Percentiles rank a stretch among this genome's conserved stretches.
phyloP scores from a whole-genome alignment of 2,329 filamentous ascomycete genomes.

The Karstenula rhodostoma region DNA sequence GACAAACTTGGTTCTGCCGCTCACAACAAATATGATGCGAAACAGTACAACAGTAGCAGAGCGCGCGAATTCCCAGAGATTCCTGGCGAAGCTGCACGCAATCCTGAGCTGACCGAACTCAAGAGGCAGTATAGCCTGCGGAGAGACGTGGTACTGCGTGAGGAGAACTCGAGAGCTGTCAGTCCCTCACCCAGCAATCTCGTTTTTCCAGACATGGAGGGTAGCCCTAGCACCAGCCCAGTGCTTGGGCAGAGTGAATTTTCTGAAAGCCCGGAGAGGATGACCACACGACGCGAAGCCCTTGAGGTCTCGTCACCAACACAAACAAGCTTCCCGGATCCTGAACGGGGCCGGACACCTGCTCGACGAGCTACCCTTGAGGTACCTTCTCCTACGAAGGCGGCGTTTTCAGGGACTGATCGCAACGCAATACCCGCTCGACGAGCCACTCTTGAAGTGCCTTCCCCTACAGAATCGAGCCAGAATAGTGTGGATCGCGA shows the following conservation, averaged over 20 bases:
- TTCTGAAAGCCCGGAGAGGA: slow-evolving; percentile 23
- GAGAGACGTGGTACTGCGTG: slow-evolving; percentile 24
- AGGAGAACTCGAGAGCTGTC: slow-evolving; percentile 47
- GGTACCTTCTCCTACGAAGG: background rate
- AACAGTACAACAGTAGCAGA: slow-evolving; percentile 57
- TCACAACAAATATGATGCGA: slow-evolving; percentile 55
- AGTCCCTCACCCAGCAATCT: slow-evolving; percentile 49
- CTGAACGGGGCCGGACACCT: background rate
- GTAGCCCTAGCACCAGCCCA: slow-evolving; percentile 27
- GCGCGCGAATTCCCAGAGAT: slow-evolving; percentile 64
- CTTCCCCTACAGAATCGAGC: background rate
- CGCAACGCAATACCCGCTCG: slow-evolving; percentile 7
- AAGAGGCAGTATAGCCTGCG: slow-evolving; percentile 52
- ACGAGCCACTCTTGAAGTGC: slow-evolving; percentile 14
- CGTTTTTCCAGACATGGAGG: slow-evolving; percentile 18
- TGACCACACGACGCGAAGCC: slow-evolving; percentile 26
- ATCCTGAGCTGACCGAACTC: slow-evolving; percentile 51
- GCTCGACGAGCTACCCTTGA: slow-evolving; percentile 11
- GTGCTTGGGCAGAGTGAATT: slow-evolving; percentile 17
- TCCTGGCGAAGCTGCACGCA: slow-evolving; percentile 62
- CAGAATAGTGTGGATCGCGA: slow-evolving; percentile 5
- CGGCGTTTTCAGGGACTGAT: background rate
- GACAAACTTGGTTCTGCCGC: slow-evolving; percentile 59
- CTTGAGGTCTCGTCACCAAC: slow-evolving; percentile 33
- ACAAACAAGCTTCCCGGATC: slow-evolving; percentile 5